Evolutionary conservation across 2,329 filamentous ascomycete genomes (phyloP).

Genomic region (Aurifilum marmelostoma): DNA sequence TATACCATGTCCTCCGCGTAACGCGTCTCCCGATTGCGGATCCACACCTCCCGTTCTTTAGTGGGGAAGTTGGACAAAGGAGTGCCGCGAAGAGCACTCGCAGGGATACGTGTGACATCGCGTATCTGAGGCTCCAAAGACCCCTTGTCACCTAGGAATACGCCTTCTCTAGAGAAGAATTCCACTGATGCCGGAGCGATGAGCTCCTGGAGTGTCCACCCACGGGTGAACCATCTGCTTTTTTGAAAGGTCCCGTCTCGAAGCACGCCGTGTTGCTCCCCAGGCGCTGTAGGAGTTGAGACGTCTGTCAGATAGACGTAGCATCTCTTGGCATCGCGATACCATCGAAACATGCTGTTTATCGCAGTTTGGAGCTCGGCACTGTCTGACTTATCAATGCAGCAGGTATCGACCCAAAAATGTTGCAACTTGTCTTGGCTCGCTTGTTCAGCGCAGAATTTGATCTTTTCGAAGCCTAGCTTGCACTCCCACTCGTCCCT

Average conservation of each 20-base stretch:
- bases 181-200: not conserved
- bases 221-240: not conserved
- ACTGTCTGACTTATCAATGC: constrained; percentile 25
- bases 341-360: constrained; percentile 28
- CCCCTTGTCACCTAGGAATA: not conserved
- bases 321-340: constrained; percentile 17
- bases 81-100: not conserved
- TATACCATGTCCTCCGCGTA: not conserved
- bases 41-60: not conserved
- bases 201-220: not conserved
- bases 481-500: not conserved
- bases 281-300: not conserved
- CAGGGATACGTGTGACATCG: not conserved
- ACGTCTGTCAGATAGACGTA: constrained; percentile 22
- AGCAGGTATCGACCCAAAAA: constrained; percentile 28
- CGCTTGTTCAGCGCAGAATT: constrained; percentile 11
- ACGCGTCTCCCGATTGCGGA: not conserved
- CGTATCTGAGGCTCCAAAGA: not conserved
- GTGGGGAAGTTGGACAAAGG: not conserved
- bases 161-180: not conserved
- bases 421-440: constrained; percentile 15
- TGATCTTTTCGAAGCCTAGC: constrained; percentile 1
- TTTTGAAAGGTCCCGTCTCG: not conserved
- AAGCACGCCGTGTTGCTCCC: not conserved
- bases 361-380: constrained; percentile 22